Evolutionary conservation across 139 green algal genomes (phyloP).

Genomic region (Micractinium sp.): DNA sequence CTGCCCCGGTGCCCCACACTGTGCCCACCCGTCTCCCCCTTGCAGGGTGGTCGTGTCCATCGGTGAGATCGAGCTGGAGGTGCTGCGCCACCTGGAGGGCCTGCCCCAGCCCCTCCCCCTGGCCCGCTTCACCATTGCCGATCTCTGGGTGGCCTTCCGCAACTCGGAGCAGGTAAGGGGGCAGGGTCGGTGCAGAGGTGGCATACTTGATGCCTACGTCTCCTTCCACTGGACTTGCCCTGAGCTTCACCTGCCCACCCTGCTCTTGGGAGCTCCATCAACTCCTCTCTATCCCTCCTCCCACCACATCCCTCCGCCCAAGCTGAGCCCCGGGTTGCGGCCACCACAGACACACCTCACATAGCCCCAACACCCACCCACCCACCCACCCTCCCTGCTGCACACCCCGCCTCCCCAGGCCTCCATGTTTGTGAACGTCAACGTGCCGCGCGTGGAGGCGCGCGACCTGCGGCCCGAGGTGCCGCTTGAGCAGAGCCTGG

Average conservation of each 20-base stretch:
- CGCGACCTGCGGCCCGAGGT: slow-evolving; percentile 72
- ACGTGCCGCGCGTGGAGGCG: slow-evolving; percentile 70
- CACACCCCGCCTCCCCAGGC: slow-evolving; percentile 2
- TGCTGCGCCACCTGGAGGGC: slow-evolving; percentile 46
- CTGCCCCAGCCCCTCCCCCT: slow-evolving; percentile 32
- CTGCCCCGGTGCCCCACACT: too few species aligned
- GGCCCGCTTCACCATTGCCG: slow-evolving; percentile 51
- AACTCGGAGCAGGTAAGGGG: slow-evolving; percentile 16
- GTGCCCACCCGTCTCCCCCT: neutral
- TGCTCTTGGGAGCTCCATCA: too few species aligned
- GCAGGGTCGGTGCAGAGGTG: too few species aligned
- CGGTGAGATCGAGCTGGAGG: slow-evolving; percentile 66
- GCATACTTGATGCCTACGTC: too few species aligned
- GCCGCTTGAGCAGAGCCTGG: slow-evolving; percentile 63
- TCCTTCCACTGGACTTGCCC: too few species aligned
- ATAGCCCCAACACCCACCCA: too few species aligned
- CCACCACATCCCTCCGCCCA: too few species aligned
- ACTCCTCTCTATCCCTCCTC: too few species aligned
- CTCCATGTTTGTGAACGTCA: slow-evolving; percentile 65
- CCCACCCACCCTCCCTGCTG: too few species aligned
- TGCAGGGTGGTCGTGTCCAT: slow-evolving; percentile 60
- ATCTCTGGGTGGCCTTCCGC: slow-evolving; percentile 67
- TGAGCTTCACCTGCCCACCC: too few species aligned
- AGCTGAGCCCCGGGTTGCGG: too few species aligned
- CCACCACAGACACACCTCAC: too few species aligned